Percentiles rank a stretch among this genome's conserved stretches.
Evolutionary conservation across 768 basidiomycete genomes (phyloP).

Genomic region (Tylopilus sp.): DNA sequence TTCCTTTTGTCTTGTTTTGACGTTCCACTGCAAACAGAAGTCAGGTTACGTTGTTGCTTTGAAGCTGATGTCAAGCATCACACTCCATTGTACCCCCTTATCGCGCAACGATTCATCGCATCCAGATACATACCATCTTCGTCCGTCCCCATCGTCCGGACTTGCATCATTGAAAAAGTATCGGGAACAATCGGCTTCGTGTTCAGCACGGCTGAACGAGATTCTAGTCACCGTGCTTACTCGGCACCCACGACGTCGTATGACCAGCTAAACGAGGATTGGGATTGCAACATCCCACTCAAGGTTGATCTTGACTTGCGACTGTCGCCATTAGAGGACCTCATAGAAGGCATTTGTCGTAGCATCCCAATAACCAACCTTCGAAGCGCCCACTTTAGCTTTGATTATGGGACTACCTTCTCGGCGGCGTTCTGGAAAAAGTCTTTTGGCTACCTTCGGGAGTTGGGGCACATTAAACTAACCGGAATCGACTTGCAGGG

Average conservation of each 20-base stretch:
- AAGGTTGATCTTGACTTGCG: conserved; percentile 10
- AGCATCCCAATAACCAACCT: conserved; percentile 12
- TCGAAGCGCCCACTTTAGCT: conserved; percentile 7
- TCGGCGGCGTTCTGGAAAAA: conserved; percentile 16
- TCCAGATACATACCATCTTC: neutral
- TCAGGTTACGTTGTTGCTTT: conserved; percentile 15
- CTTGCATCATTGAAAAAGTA: conserved; percentile 6
- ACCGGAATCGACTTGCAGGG: conserved; percentile 4
- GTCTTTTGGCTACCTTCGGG: conserved; percentile 14
- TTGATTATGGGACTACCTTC: conserved; percentile 6
- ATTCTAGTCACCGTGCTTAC: conserved; percentile 7
- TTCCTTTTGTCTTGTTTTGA: conserved; percentile 8
- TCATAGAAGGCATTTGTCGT: conserved; percentile 10
- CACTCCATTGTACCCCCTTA: conserved; percentile 11
- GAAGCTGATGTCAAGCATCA: conserved; percentile 4
- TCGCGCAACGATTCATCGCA: conserved; percentile 13
- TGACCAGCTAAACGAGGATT: conserved; percentile 14
- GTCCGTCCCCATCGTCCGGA: conserved; percentile 10
- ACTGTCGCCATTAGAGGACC: conserved; percentile 4
- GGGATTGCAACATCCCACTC: conserved; percentile 19
- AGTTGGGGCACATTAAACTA: conserved; percentile 12
- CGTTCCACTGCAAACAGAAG: conserved; percentile 12
- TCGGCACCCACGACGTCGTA: conserved; percentile 3
- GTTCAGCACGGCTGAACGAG: conserved; percentile 14
- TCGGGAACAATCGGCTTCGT: conserved; percentile 12